Base-by-base conservation (phyloP, 2,329 filamentous ascomycete genomes). In the Rhynchosporium secalis region DNA sequence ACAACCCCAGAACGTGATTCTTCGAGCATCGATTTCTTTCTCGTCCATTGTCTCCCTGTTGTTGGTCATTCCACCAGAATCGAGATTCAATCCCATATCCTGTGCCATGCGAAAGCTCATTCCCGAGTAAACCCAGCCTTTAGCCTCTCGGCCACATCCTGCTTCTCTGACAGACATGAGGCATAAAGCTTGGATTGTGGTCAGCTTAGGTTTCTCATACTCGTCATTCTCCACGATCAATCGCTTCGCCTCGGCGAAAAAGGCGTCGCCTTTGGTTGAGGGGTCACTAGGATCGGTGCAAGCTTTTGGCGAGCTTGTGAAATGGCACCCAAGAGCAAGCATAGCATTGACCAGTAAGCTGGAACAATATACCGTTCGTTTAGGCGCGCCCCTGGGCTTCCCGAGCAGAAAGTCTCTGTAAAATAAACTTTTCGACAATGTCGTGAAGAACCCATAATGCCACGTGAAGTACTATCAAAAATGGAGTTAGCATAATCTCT, bases 21-120 rank as follows among this genome's bases (percentile, higher is more conserved):
- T 84, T 45, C 95, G 83, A 2, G 92, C 93, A 76, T 99, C 95
- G 45, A 96, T 84, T 75, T 97, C 94, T 52, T 90, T 84, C 62
- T 96, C 91, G 64, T 87, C 86, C 67, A 94, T 81, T 33, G 79
- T 76, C 56, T 83, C 80, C 62, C 78, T 81, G 62, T 83, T 84
- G n/a, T 78, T 80, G 4, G 83, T 82, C 62, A 91, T 82, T 8
- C 86, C 86, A 20, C 85, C 84, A 1, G 89, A 85, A 72, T 96
- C 90, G 20, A 97, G 84, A 71, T 97, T 96, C 58, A 99, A 80
- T 0, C 95, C 95, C 66, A 99, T 84, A 71, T 99, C 95, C 74
- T 90, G 90, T 0, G 93, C 94, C 94, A 99, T 98, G 49, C 95
- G 88, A 74, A 99, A 98, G 71, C 91, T 95, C 91, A 99, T 97